Evolutionary conservation across 2,329 filamentous ascomycete genomes (phyloP).

Genomic region (Ceratocystis eucalypticola): DNA sequence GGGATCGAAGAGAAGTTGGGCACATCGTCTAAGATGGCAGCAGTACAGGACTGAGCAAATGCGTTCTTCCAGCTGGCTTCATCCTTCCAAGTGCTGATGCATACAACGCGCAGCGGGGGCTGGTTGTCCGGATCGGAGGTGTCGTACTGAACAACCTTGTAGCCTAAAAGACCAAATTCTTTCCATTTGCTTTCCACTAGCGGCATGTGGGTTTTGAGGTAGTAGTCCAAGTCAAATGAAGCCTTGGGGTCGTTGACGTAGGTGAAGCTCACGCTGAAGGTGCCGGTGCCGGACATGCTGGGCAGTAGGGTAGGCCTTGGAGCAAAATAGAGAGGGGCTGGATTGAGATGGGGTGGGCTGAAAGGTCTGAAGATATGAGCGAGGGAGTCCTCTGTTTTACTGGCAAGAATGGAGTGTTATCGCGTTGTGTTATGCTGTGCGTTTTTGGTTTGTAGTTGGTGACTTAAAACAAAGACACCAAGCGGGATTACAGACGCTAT

Average conservation of each 20-base stretch:
- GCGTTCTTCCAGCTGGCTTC: constrained; percentile 22
- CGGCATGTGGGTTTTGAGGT: constrained; percentile 34
- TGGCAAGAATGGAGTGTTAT: not conserved
- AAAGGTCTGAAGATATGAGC: not conserved
- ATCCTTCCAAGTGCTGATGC: constrained; percentile 25
- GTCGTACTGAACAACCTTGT: constrained; percentile 25
- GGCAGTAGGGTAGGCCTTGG: not conserved
- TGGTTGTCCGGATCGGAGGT: constrained; percentile 20
- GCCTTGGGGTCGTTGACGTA: constrained; percentile 16
- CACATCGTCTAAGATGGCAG: constrained; percentile 26
- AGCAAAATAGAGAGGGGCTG: not conserved
- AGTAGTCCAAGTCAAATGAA: constrained; percentile 38
- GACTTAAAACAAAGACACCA: not conserved
- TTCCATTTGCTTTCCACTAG: constrained; percentile 30
- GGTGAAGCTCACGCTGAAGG: constrained; percentile 11
- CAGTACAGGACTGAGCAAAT: not conserved
- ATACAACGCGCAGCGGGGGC: constrained; percentile 22
- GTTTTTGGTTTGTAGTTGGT: not conserved
- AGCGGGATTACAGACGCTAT: not conserved
- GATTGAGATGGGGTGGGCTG: not conserved
- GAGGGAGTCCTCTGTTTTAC: not conserved
- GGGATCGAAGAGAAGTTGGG: constrained; percentile 25
- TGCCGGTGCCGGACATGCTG: constrained; percentile 8
- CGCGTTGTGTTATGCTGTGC: not conserved
- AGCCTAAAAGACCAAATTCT: constrained; percentile 29